Evolutionary conservation across 2,329 filamentous ascomycete species (phyloP), one percentile per base, ranked within the genome.

Genomic region (Ophiosphaerella narmari): DNA sequence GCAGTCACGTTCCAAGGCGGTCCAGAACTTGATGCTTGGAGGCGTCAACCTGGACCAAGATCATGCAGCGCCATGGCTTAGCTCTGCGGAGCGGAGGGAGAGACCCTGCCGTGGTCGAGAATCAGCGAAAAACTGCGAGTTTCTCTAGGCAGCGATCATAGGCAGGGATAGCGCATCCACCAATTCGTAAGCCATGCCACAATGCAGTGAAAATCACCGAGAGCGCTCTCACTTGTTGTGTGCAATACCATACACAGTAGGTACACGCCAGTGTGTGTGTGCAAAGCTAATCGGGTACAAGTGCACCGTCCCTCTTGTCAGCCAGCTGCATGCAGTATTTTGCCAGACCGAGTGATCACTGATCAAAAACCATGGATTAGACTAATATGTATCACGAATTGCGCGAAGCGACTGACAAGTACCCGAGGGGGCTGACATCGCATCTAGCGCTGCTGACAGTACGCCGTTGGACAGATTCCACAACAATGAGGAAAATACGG

Each of bases 391-490:
- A 45, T 47, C 35, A 43, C 52, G 26, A 47, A 35, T 35, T 13
- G 26, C 18, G 16, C 18, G 31, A 34, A 24, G 13, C 18, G 9
- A 9, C 4, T 21, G 18, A 24, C 32, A 43, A 14, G 3, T 43
- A 16, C 37, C 36, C 29, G 18, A 40, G n/a, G 13, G 23, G 48
- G 62, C 57, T 65, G 55, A 65, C 60, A 60, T 41, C 14, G 21
- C 36, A 37, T 54, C 49, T 55, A 53, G 48, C 32, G 39, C 37
- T 51, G 59, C 60, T 67, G 62, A 65, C 62, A 47, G 47, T 54
- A 60, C 43, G 57, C 49, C 52, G 57, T 57, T 60, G 46, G 46
- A 44, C 48, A 39, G 58, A 57, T 43, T 43, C 21, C 44, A 38
- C 31, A 48, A 21, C 40, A 51, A 39, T 43, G 14, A 34, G 32